A percentile compares a stretch with the other conserved stretches of the same genome.
phyloP scores from a whole-genome alignment of 2,329 filamentous ascomycete genomes.

The Aspergillus uvarum region DNA sequence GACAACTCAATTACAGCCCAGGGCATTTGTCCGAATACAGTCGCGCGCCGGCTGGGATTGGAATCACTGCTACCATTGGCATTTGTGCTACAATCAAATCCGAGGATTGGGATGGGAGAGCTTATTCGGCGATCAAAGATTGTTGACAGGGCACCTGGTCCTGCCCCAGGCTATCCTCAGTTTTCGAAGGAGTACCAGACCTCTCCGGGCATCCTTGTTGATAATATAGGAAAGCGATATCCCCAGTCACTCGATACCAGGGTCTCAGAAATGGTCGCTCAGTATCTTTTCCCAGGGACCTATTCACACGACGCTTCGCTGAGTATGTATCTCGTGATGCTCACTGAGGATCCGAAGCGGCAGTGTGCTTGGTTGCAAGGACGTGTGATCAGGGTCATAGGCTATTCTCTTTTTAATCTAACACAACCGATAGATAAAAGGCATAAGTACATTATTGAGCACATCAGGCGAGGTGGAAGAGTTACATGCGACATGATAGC shows the following conservation, averaged over 20 bases:
- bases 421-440: conserved; percentile 27
- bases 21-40: conserved; percentile 39
- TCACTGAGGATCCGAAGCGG: conserved; percentile 58
- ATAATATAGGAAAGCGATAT: background rate
- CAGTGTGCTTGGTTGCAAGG: conserved; percentile 60
- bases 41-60: conserved; percentile 37
- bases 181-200: conserved; percentile 41
- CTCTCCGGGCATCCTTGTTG: conserved; percentile 13
- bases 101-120: conserved; percentile 29
- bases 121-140: conserved; percentile 35
- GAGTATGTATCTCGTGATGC: conserved; percentile 64
- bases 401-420: conserved; percentile 54
- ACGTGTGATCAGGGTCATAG: conserved; percentile 51
- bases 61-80: conserved; percentile 37
- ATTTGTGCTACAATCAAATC: conserved; percentile 40
- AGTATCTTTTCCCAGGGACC: conserved; percentile 35
- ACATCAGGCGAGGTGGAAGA: conserved; percentile 37
- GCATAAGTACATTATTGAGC: conserved; percentile 31
- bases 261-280: conserved; percentile 52
- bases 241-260: conserved; percentile 47
- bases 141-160: conserved; percentile 14
- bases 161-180: conserved; percentile 23
- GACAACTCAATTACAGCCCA: conserved; percentile 30
- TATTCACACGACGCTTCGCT: conserved; percentile 23
- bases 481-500: conserved; percentile 31